phyloP scores from a whole-genome alignment of 768 basidiomycete species.

The Kwoniella newhampshirensis region DNA sequence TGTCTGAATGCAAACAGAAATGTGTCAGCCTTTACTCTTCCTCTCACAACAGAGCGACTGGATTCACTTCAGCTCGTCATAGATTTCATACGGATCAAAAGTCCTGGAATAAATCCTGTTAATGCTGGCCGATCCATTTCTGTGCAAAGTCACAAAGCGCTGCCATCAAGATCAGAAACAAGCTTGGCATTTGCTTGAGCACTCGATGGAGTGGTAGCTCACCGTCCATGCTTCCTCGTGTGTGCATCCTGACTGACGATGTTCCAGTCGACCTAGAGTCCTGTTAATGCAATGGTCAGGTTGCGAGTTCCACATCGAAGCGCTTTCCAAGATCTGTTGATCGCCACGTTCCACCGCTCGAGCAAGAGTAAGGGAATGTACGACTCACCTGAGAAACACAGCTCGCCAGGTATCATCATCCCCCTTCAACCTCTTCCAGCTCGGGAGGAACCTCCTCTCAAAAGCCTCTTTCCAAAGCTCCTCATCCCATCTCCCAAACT shows the following conservation, averaged over 20 bases:
- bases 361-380: too few species aligned
- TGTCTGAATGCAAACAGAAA: slow-evolving; percentile 18
- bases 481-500: slow-evolving; percentile 34
- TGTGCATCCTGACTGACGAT: slow-evolving; percentile 45
- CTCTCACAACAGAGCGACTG: neutral
- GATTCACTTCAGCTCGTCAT: slow-evolving; percentile 46
- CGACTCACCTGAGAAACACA: slow-evolving; percentile 41
- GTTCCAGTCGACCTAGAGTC: slow-evolving; percentile 40
- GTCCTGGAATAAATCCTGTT: slow-evolving; percentile 48
- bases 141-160: slow-evolving; percentile 47
- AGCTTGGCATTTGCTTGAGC: neutral
- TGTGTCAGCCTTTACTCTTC: neutral
- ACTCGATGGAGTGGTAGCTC: slow-evolving; percentile 11
- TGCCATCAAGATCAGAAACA: slow-evolving; percentile 2
- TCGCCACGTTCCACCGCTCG: too few species aligned
- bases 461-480: slow-evolving; percentile 44
- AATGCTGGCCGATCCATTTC: slow-evolving; percentile 47
- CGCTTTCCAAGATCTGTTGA: neutral
- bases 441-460: slow-evolving; percentile 41
- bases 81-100: slow-evolving; percentile 50
- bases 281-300: slow-evolving; percentile 7
- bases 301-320: neutral
- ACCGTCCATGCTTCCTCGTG: slow-evolving; percentile 53
- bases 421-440: slow-evolving; percentile 44
- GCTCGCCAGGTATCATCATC: slow-evolving; percentile 45